Percentiles rank a stretch among this genome's conserved stretches.
Evolutionary conservation across 768 basidiomycete species (phyloP).

Genomic region (Cystobasidium ongulense): DNA sequence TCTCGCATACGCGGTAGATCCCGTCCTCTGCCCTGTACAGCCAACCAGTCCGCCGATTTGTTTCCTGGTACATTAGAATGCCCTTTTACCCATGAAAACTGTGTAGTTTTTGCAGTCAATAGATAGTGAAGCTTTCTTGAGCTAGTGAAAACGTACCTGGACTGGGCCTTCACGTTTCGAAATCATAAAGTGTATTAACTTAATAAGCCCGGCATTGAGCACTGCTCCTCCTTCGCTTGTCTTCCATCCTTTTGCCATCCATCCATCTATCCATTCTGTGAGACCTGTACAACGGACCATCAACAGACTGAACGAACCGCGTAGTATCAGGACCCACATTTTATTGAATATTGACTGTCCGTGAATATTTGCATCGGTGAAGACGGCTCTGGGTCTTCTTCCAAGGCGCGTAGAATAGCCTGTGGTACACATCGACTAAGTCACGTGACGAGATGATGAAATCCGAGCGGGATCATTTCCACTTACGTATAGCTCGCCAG

Average conservation of each 20-base stretch:
- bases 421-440: not conserved
- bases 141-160: not conserved
- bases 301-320: not conserved
- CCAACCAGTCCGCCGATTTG: conserved; percentile 3
- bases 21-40: not conserved
- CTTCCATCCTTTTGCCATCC: conserved; percentile 9
- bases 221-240: not conserved
- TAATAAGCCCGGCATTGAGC: conserved; percentile 12
- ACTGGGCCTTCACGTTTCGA: not conserved
- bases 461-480: not conserved
- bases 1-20: not conserved
- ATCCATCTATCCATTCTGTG: conserved; percentile 7
- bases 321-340: not conserved
- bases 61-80: conserved; percentile 11
- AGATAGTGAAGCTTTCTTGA: not conserved
- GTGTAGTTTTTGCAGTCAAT: not conserved
- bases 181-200: conserved; percentile 3
- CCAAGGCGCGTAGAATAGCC: conserved; percentile 18
- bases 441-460: not conserved
- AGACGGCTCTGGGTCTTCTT: conserved; percentile 13
- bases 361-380: conserved; percentile 6
- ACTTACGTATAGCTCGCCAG: conserved; percentile 29
- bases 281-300: not conserved
- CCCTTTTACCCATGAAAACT: conserved; percentile 16
- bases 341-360: conserved; percentile 9